These are phyloP conservation scores for Stephanodiscus minutulus DNA, from an alignment of 108 stramenopile species.

Conservation along the genomic window DNA sequence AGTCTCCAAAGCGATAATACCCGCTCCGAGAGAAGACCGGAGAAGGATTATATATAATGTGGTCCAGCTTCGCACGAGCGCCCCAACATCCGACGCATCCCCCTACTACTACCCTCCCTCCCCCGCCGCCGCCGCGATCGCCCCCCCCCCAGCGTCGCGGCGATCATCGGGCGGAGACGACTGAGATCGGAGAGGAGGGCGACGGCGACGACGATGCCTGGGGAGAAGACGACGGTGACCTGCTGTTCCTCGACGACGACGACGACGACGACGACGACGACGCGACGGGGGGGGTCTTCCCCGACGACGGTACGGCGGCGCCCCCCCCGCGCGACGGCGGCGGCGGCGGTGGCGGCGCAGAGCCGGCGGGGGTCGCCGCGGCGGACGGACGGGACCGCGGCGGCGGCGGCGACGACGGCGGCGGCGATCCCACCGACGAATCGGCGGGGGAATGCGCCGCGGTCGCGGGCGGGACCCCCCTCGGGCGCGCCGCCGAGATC, in stretches of 20 bases:
- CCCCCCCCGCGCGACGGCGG: no score
- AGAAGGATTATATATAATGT: neutral
- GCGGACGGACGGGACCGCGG: no score
- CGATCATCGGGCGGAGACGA: no score
- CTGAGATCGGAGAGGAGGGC: neutral
- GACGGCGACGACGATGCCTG: conserved; percentile 2
- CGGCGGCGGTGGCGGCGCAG: neutral
- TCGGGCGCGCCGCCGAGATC: conserved; percentile 21
- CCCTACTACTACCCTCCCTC: no score
- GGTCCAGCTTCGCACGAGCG: neutral
- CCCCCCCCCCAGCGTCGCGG: no score
- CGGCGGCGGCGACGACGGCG: neutral
- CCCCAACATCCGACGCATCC: neutral
- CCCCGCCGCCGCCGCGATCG: no score
- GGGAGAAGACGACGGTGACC: neutral
- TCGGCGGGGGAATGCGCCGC: neutral
- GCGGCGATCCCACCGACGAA: neutral
- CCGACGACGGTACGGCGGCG: no score
- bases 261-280: neutral
- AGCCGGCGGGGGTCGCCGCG: no score
- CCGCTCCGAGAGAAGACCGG: no score
- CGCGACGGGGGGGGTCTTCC: neutral
- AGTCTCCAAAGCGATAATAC: no score
- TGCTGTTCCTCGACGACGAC: neutral
- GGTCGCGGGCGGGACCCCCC: no score